Evolutionary conservation across 2,329 filamentous ascomycete genomes (phyloP).

Genomic region (Calonectria pseudoturangicola): DNA sequence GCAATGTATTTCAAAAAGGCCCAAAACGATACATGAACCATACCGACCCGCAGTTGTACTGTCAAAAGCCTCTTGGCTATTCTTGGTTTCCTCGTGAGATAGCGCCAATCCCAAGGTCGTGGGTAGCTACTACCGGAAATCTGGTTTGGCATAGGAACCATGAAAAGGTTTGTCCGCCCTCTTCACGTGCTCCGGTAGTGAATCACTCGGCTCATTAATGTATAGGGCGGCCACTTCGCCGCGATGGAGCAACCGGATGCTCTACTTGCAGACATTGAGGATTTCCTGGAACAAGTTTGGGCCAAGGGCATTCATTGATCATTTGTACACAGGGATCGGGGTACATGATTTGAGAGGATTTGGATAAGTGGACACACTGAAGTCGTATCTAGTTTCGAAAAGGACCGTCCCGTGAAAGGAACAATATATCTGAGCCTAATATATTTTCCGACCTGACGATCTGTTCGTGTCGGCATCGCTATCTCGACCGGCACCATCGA

Average conservation of each 20-base stretch:
- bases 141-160: conserved; percentile 8
- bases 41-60: background rate
- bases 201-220: background rate
- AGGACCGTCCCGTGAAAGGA: too few species aligned
- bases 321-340: too few species aligned
- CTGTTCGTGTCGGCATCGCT: too few species aligned
- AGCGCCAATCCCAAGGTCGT: background rate
- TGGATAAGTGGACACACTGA: too few species aligned
- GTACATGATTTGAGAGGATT: too few species aligned
- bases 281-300: conserved; percentile 1
- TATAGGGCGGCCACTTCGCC: conserved; percentile 6
- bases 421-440: too few species aligned
- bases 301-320: too few species aligned
- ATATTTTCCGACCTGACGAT: too few species aligned
- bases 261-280: background rate
- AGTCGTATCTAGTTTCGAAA: too few species aligned
- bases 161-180: background rate
- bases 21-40: background rate
- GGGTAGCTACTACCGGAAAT: conserved; percentile 10
- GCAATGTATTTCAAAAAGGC: background rate
- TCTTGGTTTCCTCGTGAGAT: conserved; percentile 19
- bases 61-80: conserved; percentile 12
- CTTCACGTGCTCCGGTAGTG: background rate
- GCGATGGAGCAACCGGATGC: background rate
- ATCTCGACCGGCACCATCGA: too few species aligned